phyloP scores from a whole-genome alignment of 176 grass and related monocot species.

The Calamus simplicifolius region DNA sequence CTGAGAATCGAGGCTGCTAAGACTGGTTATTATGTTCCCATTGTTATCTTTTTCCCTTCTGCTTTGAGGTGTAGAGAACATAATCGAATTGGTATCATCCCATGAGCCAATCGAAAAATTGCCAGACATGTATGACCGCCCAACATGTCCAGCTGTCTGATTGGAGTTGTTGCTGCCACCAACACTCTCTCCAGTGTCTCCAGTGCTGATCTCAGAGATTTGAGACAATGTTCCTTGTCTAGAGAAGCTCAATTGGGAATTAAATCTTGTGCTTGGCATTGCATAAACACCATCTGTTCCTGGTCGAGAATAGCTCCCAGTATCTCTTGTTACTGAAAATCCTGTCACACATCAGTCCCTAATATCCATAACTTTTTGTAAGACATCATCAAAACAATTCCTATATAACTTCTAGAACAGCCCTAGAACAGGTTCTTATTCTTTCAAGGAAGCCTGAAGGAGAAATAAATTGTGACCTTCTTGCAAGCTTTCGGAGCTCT shows the following conservation, averaged over 20 bases:
- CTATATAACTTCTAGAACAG: too few species aligned
- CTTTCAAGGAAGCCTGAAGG: too few species aligned
- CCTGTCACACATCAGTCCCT: constrained; percentile 17
- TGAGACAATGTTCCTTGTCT: constrained; percentile 37
- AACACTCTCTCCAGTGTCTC: constrained; percentile 26
- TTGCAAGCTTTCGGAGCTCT: too few species aligned
- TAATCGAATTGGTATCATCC: constrained; percentile 74
- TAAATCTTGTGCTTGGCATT: constrained; percentile 36
- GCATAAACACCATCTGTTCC: constrained; percentile 26
- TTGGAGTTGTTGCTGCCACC: constrained; percentile 25
- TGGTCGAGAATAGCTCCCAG: constrained; percentile 16
- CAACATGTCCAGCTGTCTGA: constrained; percentile 10
- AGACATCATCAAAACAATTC: too few species aligned
- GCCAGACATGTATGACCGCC: constrained; percentile 30
- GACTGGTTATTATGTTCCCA: constrained; percentile 41
- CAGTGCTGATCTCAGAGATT: constrained; percentile 60
- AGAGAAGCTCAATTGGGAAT: constrained; percentile 61
- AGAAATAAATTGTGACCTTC: too few species aligned
- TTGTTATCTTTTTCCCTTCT: constrained; percentile 50
- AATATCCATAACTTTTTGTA: too few species aligned
- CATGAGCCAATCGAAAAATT: constrained; percentile 75
- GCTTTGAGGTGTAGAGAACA: constrained; percentile 44
- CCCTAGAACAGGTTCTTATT: too few species aligned
- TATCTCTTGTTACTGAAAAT: constrained; percentile 24
- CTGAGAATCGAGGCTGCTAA: constrained; percentile 65